Evolutionary conservation across 78 protist genomes (phyloP).

Genomic region (Dictyostelium purpureum): DNA sequence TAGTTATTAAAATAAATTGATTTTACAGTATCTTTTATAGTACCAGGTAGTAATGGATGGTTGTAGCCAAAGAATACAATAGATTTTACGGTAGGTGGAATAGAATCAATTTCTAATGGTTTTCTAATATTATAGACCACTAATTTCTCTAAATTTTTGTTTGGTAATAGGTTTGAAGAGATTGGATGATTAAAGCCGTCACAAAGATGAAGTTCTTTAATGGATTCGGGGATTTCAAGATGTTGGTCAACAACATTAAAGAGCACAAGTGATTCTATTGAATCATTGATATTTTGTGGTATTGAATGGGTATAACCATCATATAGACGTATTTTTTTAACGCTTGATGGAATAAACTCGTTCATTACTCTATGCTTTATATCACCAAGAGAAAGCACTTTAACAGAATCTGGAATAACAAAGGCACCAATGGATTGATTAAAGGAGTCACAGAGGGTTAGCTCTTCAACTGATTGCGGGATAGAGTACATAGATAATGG

Average conservation of each 20-base stretch:
- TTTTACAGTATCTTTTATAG: neutral
- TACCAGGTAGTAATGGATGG: neutral
- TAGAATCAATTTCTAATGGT: neutral
- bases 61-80: neutral
- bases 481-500: constrained; percentile 4
- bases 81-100: neutral
- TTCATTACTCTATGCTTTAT: neutral
- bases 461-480: neutral
- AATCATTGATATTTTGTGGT: neutral
- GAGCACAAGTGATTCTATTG: neutral
- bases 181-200: neutral
- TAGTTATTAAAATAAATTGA: neutral
- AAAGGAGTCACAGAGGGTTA: neutral
- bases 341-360: neutral
- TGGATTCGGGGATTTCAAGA: neutral
- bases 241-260: neutral
- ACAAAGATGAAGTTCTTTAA: constrained; percentile 1
- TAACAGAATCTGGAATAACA: neutral
- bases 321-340: neutral
- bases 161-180: neutral
- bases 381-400: neutral
- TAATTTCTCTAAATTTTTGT: neutral
- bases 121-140: neutral
- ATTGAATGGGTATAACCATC: neutral
- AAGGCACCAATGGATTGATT: neutral